These are phyloP conservation scores for Butyriboletus regius DNA, from an alignment of 1,284 basidiomycete genomes.

Conservation along the genomic window DNA sequence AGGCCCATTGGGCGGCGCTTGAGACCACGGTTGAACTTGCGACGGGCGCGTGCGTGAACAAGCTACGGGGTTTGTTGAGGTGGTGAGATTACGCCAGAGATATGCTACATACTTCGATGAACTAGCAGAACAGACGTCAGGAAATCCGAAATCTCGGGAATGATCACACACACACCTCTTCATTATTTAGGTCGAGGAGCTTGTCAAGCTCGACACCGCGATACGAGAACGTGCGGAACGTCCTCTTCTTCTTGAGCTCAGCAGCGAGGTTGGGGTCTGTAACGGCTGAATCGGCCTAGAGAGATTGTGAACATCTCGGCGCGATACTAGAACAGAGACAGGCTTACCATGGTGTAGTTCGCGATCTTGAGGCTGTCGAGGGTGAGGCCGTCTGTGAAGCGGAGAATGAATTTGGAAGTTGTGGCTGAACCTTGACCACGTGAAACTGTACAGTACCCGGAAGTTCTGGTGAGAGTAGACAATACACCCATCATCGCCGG, in stretches of 20 bases:
- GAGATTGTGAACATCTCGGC: constrained; percentile 3
- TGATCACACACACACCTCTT: constrained; percentile 54
- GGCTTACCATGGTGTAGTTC: constrained; percentile 52
- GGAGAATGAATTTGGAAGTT: constrained; percentile 40
- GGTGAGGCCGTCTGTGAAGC: constrained; percentile 23
- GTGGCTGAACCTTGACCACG: constrained; percentile 42
- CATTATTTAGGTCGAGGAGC: constrained; percentile 92
- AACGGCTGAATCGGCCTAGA: constrained; percentile 67
- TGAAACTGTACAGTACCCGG: constrained; percentile 52
- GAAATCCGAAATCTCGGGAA: not conserved
- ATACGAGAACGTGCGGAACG: constrained; percentile 98
- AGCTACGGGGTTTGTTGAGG: constrained; percentile 47
- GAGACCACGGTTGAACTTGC: constrained; percentile 97
- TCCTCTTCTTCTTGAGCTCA: constrained; percentile 94
- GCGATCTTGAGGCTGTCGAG: constrained; percentile 29
- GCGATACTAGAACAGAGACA: not conserved
- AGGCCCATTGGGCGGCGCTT: constrained; percentile 98
- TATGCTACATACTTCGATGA: constrained; percentile 58
- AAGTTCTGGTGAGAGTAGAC: constrained; percentile 1
- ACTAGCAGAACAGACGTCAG: constrained; percentile 37
- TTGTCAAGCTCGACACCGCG: constrained; percentile 95
- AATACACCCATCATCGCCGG: constrained; percentile 41
- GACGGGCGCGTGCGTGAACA: constrained; percentile 96
- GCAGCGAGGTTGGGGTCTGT: constrained; percentile 86
- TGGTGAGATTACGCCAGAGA: constrained; percentile 5